Percentiles rank a stretch among this genome's conserved stretches.
These are phyloP conservation scores for Xylaria polymorpha DNA, from an alignment of 2,329 filamentous ascomycete genomes.

Conservation along the genomic window DNA sequence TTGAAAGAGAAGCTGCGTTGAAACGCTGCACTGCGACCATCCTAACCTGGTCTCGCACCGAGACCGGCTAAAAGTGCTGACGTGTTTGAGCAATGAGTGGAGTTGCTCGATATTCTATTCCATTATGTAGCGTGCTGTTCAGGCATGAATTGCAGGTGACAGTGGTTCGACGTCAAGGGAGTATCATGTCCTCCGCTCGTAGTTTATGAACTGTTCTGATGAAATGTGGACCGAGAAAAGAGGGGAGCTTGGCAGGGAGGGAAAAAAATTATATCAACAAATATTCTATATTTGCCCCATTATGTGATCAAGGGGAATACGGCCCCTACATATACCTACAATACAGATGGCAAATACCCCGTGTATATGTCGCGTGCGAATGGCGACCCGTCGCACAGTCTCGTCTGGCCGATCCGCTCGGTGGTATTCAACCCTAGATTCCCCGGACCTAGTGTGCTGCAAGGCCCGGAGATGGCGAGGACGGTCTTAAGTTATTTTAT, in stretches of 20 bases:
- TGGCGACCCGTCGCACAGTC: constrained; percentile 18
- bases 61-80: constrained; percentile 39
- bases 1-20: constrained; percentile 31
- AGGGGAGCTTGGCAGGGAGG: background rate
- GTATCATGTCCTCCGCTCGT: constrained; percentile 13
- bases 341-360: constrained; percentile 1
- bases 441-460: constrained; percentile 22
- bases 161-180: constrained; percentile 3
- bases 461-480: constrained; percentile 16
- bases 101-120: constrained; percentile 20
- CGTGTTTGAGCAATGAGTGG: constrained; percentile 31
- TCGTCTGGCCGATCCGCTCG: constrained; percentile 28
- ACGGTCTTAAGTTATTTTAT: constrained; percentile 10
- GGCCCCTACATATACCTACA: constrained; percentile 15
- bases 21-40: constrained; percentile 39
- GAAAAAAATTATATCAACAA: background rate
- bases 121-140: constrained; percentile 11
- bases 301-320: constrained; percentile 6
- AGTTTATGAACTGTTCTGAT: constrained; percentile 7
- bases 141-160: constrained; percentile 18
- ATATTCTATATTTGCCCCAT: constrained; percentile 11
- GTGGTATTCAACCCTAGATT: constrained; percentile 30
- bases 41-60: constrained; percentile 37
- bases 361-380: constrained; percentile 7
- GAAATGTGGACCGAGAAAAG: constrained; percentile 27